Evolutionary conservation across 2,329 filamentous ascomycete genomes (phyloP).

Genomic region (Colletotrichum sp.): DNA sequence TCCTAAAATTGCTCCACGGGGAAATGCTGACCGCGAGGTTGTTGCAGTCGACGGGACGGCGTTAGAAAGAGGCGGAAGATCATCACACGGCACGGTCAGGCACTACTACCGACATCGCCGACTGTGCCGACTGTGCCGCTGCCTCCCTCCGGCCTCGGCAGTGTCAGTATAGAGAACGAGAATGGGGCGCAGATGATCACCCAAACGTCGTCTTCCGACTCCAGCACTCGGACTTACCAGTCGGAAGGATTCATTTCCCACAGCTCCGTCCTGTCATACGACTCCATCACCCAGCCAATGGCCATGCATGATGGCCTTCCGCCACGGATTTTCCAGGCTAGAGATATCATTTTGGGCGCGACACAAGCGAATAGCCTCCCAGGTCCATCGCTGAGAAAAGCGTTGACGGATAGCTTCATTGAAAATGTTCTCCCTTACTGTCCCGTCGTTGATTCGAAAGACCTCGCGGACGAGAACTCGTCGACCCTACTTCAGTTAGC

Average conservation of each 20-base stretch:
- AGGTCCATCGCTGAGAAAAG: not conserved
- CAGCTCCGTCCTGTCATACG: not conserved
- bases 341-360: not conserved
- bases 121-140: not conserved
- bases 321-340: not conserved
- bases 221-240: not conserved
- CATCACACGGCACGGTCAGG: not conserved
- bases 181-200: not conserved
- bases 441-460: not conserved
- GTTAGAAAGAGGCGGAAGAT: not conserved
- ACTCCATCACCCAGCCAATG: not conserved
- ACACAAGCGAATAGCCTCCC: not conserved
- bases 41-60: not conserved
- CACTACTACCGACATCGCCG: not conserved
- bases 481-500: not conserved
- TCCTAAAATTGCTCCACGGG: not conserved
- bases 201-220: not conserved
- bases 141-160: not conserved
- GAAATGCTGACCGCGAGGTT: not conserved
- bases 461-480: not conserved
- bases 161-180: not conserved
- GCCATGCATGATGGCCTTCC: fast-evolving
- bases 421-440: not conserved
- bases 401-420: not conserved
- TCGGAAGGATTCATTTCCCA: not conserved